phyloP scores from a whole-genome alignment of 441 rosid genomes.

The Populus trichocarpa region DNA sequence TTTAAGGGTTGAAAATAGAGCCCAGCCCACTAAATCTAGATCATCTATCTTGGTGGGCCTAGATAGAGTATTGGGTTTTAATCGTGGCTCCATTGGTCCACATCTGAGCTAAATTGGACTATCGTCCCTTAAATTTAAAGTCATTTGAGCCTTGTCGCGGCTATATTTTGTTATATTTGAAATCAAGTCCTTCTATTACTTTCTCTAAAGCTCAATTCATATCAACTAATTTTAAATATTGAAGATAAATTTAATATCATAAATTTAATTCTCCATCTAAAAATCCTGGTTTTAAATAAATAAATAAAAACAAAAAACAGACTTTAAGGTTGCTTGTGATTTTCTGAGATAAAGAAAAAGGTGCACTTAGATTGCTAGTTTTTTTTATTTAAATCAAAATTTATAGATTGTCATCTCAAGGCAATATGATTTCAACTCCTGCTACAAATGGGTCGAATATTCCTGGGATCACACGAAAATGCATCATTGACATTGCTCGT shows the following conservation, averaged over 20 bases:
- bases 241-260: too few relatives aligned
- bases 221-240: too few relatives aligned
- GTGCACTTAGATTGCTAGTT: too few relatives aligned
- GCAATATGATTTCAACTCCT: slow-evolving; percentile 48
- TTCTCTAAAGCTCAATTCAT: too few relatives aligned
- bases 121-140: neutral
- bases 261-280: too few relatives aligned
- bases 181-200: neutral
- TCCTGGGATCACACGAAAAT: slow-evolving; percentile 71
- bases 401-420: slow-evolving; percentile 8
- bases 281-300: too few relatives aligned
- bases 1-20: neutral
- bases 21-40: neutral
- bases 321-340: too few relatives aligned
- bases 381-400: too few relatives aligned
- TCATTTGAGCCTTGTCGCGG: neutral
- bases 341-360: too few relatives aligned
- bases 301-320: too few relatives aligned
- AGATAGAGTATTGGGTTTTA: neutral
- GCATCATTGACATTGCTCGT: slow-evolving; percentile 71
- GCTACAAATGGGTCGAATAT: slow-evolving; percentile 62
- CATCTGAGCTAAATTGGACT: neutral
- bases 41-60: neutral
- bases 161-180: neutral
- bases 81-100: neutral